These are phyloP conservation scores for Decorospora gaudefroyi DNA, from an alignment of 2,329 filamentous ascomycete genomes.

Conservation along the genomic window DNA sequence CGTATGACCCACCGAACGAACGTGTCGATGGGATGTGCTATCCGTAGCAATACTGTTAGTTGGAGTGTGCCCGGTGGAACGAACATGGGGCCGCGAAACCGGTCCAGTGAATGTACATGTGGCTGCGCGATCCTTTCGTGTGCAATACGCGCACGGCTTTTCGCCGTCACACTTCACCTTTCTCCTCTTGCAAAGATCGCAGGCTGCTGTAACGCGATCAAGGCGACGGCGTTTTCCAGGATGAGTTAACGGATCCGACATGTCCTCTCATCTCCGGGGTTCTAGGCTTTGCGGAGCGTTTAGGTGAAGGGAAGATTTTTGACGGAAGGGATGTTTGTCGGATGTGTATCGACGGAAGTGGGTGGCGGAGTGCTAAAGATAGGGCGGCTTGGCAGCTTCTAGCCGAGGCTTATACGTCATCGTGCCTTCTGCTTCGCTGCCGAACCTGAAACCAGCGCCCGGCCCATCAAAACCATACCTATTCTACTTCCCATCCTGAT, in stretches of 20 bases:
- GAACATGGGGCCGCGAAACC: slow-evolving; percentile 42
- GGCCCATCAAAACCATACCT: too few species aligned
- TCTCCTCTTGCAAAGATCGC: slow-evolving; percentile 39
- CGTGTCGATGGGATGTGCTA: slow-evolving; percentile 2
- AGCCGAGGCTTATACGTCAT: too few species aligned
- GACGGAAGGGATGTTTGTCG: too few species aligned
- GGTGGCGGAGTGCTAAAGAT: too few species aligned
- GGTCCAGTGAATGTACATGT: slow-evolving; percentile 50
- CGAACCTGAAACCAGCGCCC: too few species aligned
- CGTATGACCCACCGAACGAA: slow-evolving; percentile 5
- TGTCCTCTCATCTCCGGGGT: too few species aligned
- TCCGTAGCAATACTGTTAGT: slow-evolving; percentile 6
- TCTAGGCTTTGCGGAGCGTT: too few species aligned
- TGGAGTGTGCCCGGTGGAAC: slow-evolving; percentile 40
- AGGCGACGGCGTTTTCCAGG: slow-evolving; percentile 32
- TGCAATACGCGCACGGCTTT: slow-evolving; percentile 57
- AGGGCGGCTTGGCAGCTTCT: too few species aligned
- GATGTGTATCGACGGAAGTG: too few species aligned
- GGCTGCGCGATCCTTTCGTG: slow-evolving; percentile 48
- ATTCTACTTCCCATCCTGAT: too few species aligned
- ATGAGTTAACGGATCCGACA: slow-evolving; percentile 5
- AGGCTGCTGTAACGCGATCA: slow-evolving; percentile 37
- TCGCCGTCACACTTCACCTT: slow-evolving; percentile 58
- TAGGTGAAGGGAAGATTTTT: too few species aligned
- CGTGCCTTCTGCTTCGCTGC: too few species aligned